A percentile compares a stretch with the other conserved stretches of the same genome.
Evolutionary conservation across 2,329 filamentous ascomycete species (phyloP).

Genomic region (Colletotrichum gigasporum): DNA sequence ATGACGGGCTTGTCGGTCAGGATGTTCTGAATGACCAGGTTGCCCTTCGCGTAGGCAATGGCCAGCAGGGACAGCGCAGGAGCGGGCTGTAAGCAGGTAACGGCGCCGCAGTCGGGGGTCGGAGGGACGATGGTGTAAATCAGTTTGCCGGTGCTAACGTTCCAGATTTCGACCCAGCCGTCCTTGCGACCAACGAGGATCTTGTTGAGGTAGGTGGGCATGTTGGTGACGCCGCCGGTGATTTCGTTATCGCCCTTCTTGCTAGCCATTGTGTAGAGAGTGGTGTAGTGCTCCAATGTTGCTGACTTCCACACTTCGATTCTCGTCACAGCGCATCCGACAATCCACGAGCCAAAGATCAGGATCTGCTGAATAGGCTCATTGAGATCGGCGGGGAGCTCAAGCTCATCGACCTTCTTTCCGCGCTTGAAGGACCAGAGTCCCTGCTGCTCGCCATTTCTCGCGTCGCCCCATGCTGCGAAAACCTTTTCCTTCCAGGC

Average conservation of each 20-base stretch:
- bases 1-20: conserved; percentile 79
- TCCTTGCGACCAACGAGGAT: conserved; percentile 88
- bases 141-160: conserved; percentile 89
- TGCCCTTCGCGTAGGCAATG: conserved; percentile 84
- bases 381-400: conserved; percentile 69
- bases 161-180: conserved; percentile 96
- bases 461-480: conserved; percentile 83
- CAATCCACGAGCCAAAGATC: conserved; percentile 90
- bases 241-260: conserved; percentile 72
- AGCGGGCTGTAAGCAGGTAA: conserved; percentile 88
- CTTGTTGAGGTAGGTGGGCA: conserved; percentile 97
- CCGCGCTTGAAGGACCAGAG: conserved; percentile 94
- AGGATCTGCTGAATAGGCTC: conserved; percentile 82
- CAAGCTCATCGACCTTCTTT: conserved; percentile 81
- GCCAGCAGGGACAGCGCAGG: conserved; percentile 87
- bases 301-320: conserved; percentile 91
- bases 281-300: conserved; percentile 90
- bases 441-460: conserved; percentile 65
- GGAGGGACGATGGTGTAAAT: conserved; percentile 90
- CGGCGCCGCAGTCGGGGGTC: conserved; percentile 75
- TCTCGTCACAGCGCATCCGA: conserved; percentile 78
- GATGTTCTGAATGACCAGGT: conserved; percentile 83
- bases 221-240: conserved; percentile 81
- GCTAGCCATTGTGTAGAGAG: conserved; percentile 70
- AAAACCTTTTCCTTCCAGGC: conserved; percentile 90